Evolutionary conservation across 179 eudicot genomes (phyloP), one percentile per base, ranked within the genome.

Genomic region (Vitellaria paradoxa): DNA sequence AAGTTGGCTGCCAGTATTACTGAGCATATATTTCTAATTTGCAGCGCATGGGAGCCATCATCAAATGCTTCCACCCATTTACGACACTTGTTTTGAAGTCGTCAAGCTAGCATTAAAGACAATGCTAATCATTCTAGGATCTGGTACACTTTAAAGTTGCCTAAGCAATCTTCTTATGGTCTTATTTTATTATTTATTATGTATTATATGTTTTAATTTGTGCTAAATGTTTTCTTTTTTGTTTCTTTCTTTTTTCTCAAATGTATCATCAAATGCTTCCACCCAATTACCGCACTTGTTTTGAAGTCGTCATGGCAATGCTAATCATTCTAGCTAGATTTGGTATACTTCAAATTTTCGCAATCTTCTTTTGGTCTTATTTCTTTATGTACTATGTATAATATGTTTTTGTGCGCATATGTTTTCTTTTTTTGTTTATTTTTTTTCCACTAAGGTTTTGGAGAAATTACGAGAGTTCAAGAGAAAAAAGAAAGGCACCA

Each of bases 51-150:
- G 53, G 40, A n/a, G n/a, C n/a, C 2, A 30, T 30, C 74, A 42
- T 68, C 45, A 57, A 8, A 53, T 68, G 37, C 47, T 77, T 67
- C 80, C 80, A 0, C n/a, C 24, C 0, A 77, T 57, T 24, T 68
- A 77, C 40, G 4, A 6, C 0, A 46, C 68, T 6, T 68, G 42
- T 9, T 77, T 68, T 60, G 59, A 77, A 7, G 8, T 13, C 47
- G 17, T 77, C 7, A 77, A 77, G 74, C 20, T 68, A 7, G 13
- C 69, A 10, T 77, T 59, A 47, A 77, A 77, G 46, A 42, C 74
- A 45, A 57, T 53, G 74, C 18, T 77, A 26, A 50, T 77, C 53
- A 59, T 77, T 46, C 68, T 77, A 0, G 80, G 80, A 72, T n/a
- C 57, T 21, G 80, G 74, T 77, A 77, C 20, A n/a, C 7, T 42